Evolutionary conservation across 2,329 filamentous ascomycete genomes (phyloP).

Genomic region (Teratosphaeria destructans): DNA sequence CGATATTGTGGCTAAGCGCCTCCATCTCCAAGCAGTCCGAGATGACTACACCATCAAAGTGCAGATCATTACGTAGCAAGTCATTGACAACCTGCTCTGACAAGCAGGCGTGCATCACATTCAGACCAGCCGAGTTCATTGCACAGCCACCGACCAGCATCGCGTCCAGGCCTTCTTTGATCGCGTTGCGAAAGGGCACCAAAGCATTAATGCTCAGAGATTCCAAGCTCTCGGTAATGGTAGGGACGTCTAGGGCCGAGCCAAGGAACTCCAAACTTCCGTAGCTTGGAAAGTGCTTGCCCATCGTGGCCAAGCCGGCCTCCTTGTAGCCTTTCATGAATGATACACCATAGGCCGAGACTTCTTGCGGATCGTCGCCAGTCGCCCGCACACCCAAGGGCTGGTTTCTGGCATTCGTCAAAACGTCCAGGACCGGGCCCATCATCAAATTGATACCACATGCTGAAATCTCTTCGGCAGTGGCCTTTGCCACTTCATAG

Average conservation of each 20-base stretch:
- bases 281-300: conserved; percentile 94
- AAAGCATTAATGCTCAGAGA: conserved; percentile 85
- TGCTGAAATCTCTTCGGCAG: conserved; percentile 80
- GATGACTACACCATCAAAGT: conserved; percentile 84
- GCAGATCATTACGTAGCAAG: conserved; percentile 74
- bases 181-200: conserved; percentile 84
- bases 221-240: conserved; percentile 89
- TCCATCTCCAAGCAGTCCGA: conserved; percentile 97
- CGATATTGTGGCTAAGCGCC: conserved; percentile 85
- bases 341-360: conserved; percentile 82
- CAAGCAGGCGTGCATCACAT: conserved; percentile 89
- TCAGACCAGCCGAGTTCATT: conserved; percentile 83
- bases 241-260: conserved; percentile 82
- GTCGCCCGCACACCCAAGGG: conserved; percentile 81
- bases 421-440: conserved; percentile 82
- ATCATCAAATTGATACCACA: conserved; percentile 95
- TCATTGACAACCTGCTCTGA: conserved; percentile 91
- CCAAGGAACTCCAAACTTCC: conserved; percentile 90
- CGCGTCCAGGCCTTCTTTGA: conserved; percentile 73
- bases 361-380: conserved; percentile 89
- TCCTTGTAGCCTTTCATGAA: conserved; percentile 90
- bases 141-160: conserved; percentile 96
- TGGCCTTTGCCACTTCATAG: conserved; percentile 84
- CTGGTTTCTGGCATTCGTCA: conserved; percentile 87
- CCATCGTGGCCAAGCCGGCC: conserved; percentile 77